phyloP scores from a whole-genome alignment of 352 stramenopile species.

The Lagenidium giganteum region DNA sequence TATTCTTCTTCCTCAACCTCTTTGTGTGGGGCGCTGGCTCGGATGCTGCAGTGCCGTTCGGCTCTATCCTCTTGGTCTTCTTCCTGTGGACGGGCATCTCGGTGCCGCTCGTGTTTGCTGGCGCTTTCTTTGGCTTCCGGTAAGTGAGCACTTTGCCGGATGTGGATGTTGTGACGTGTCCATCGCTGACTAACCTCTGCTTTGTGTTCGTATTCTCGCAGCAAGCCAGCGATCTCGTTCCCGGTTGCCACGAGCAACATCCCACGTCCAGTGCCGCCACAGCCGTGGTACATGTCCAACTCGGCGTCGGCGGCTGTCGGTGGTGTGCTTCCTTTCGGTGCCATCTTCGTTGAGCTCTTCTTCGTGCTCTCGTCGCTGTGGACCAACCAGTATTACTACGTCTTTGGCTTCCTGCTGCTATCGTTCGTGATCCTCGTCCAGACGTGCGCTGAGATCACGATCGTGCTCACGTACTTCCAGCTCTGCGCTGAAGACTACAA shows the following conservation, averaged over 20 bases:
- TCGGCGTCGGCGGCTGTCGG: constrained; percentile 92
- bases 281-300: constrained; percentile 98
- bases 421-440: constrained; percentile 98
- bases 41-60: constrained; percentile 93
- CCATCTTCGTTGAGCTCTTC: constrained; percentile 99
- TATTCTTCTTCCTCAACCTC: constrained; percentile 98
- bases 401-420: constrained; percentile 99
- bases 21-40: constrained; percentile 93
- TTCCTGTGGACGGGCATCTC: constrained; percentile 99
- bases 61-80: constrained; percentile 96
- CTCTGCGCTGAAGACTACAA: constrained; percentile 99
- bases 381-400: constrained; percentile 99
- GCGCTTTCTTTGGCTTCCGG: constrained; percentile 98
- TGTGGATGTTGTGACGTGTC: constrained; percentile 1
- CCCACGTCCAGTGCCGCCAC: constrained; percentile 95
- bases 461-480: constrained; percentile 99
- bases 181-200: background rate
- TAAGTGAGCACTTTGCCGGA: constrained; percentile 34
- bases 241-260: constrained; percentile 98
- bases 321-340: constrained; percentile 98
- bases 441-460: constrained; percentile 98
- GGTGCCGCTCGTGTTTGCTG: constrained; percentile 98
- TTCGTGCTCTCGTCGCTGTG: constrained; percentile 98
- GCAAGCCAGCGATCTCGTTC: constrained; percentile 90
- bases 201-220: constrained; percentile 11